phyloP scores from a whole-genome alignment of 148 eudicot genomes.

The Rhododendron ferrugineum region DNA sequence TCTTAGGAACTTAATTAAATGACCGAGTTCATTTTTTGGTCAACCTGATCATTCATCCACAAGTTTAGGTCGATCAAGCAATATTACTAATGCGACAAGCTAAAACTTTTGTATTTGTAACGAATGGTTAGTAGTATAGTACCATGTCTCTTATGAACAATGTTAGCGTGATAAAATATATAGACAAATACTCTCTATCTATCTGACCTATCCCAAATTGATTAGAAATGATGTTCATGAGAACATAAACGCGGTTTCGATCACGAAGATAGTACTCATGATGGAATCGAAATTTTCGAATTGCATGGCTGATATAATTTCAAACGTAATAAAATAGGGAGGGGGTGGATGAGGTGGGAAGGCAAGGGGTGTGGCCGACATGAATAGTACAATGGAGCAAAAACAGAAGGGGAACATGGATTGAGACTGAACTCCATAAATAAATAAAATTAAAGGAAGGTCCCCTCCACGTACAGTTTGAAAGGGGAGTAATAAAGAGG shows the following conservation, averaged over 20 bases:
- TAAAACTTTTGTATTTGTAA: neutral
- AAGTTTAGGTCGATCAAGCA: neutral
- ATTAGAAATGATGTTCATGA: neutral
- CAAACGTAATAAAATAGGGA: neutral
- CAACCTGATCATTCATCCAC: neutral
- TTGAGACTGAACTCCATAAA: conserved; percentile 14
- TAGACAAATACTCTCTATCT: neutral
- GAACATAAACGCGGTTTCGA: neutral
- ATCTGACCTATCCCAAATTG: neutral
- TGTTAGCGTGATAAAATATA: neutral
- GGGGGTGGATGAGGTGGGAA: neutral
- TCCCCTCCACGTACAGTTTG: neutral
- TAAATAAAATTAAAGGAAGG: neutral
- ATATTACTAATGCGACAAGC: neutral
- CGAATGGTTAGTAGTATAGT: too few species aligned
- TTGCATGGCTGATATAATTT: neutral
- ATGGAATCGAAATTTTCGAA: neutral
- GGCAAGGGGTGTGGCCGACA: conserved; percentile 6
- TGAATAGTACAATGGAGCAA: neutral
- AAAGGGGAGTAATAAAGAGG: conserved; percentile 8
- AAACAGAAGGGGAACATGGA: conserved; percentile 20
- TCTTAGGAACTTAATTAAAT: neutral
- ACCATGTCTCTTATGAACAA: neutral
- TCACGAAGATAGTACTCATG: neutral
- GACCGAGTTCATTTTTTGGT: neutral